These are phyloP conservation scores for Magnusiomyces ingens DNA, from an alignment of 1,139 yeast genomes.

Conservation along the genomic window DNA sequence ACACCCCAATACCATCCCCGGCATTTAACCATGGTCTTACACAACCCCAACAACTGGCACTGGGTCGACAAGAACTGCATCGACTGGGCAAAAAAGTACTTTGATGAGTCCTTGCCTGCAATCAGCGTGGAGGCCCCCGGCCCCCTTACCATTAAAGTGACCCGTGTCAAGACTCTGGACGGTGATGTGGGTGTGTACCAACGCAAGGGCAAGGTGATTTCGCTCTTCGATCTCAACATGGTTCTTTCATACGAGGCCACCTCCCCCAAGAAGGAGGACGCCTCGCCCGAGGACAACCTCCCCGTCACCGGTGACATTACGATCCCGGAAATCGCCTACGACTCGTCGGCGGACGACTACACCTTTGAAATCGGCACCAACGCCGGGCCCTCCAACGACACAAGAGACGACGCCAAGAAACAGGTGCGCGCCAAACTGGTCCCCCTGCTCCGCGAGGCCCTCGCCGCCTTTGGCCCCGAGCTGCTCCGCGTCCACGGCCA, in stretches of 20 bases:
- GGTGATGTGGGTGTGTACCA: conserved; percentile 97
- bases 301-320: conserved; percentile 59
- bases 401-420: conserved; percentile 39
- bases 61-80: conserved; percentile 99
- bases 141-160: conserved; percentile 31
- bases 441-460: conserved; percentile 57
- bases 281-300: conserved; percentile 26
- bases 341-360: conserved; percentile 74
- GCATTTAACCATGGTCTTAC: conserved; percentile 48
- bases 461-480: conserved; percentile 67
- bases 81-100: conserved; percentile 79
- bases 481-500: conserved; percentile 69
- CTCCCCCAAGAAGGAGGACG: conserved; percentile 19
- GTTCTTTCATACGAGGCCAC: conserved; percentile 55
- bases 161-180: conserved; percentile 60
- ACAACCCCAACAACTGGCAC: conserved; percentile 78
- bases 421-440: conserved; percentile 54
- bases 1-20: not conserved
- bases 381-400: conserved; percentile 42
- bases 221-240: conserved; percentile 74
- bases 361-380: conserved; percentile 66
- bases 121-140: conserved; percentile 34
- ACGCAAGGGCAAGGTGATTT: conserved; percentile 92
- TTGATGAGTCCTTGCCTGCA: conserved; percentile 52
- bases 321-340: conserved; percentile 94